Percentiles rank a stretch among this genome's conserved stretches.
These are phyloP conservation scores for Phoma sp. DNA, from an alignment of 2,329 filamentous ascomycete species.

Conservation along the genomic window DNA sequence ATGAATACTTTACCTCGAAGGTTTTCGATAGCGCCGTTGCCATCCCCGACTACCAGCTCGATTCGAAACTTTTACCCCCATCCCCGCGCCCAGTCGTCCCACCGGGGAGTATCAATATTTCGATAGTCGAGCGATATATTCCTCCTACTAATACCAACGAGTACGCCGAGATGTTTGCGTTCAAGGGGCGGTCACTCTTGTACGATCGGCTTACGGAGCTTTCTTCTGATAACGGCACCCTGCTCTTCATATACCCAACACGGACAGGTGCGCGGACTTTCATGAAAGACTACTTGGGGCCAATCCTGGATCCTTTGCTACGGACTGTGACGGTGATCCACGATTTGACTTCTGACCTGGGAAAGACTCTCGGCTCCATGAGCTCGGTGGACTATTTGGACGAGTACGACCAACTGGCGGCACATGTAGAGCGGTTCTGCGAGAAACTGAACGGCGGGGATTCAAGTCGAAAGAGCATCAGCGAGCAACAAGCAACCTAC, in stretches of 20 bases:
- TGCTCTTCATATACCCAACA: slow-evolving; percentile 70
- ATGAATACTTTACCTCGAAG: slow-evolving; percentile 69
- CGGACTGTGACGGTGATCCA: slow-evolving; percentile 66
- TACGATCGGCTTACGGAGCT: slow-evolving; percentile 68
- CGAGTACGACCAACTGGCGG: slow-evolving; percentile 60
- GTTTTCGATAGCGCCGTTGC: slow-evolving; percentile 69
- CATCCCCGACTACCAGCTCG: slow-evolving; percentile 65
- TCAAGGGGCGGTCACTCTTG: slow-evolving; percentile 61
- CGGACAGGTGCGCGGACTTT: slow-evolving; percentile 64
- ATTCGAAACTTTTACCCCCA: slow-evolving; percentile 58
- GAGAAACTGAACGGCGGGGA: slow-evolving; percentile 39
- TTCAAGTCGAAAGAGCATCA: slow-evolving; percentile 38
- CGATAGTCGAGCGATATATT: slow-evolving; percentile 71
- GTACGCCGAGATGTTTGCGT: slow-evolving; percentile 65
- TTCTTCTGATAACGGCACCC: slow-evolving; percentile 62
- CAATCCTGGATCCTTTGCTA: slow-evolving; percentile 67
- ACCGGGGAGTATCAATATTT: slow-evolving; percentile 66
- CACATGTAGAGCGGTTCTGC: slow-evolving; percentile 41
- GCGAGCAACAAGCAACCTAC: slow-evolving; percentile 43
- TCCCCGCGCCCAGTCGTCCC: slow-evolving; percentile 66
- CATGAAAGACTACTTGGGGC: slow-evolving; percentile 65
- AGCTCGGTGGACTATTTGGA: slow-evolving; percentile 61
- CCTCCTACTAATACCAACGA: slow-evolving; percentile 67
- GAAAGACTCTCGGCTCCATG: slow-evolving; percentile 62
- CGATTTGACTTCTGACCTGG: slow-evolving; percentile 64